Evolutionary conservation across 2,329 filamentous ascomycete species (phyloP).

Genomic region (Exophiala oligosperma): DNA sequence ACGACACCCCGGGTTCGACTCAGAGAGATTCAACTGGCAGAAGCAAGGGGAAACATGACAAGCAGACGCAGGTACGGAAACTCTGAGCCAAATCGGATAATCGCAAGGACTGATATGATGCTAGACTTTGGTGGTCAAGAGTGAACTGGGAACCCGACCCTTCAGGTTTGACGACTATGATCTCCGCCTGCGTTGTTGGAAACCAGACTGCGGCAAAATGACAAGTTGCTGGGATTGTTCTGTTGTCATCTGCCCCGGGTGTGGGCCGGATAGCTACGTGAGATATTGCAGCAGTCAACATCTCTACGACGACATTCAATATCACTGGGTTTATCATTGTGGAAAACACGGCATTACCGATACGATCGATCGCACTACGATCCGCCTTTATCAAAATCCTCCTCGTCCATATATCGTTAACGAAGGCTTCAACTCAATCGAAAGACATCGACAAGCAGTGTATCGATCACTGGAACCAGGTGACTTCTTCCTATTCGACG

Average conservation of each 20-base stretch:
- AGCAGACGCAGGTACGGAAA: too few species aligned
- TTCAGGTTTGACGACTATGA: conserved; percentile 51
- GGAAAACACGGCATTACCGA: conserved; percentile 10
- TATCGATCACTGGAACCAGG: conserved; percentile 23
- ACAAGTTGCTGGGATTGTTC: conserved; percentile 34
- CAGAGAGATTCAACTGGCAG: too few species aligned
- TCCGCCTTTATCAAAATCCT: conserved; percentile 14
- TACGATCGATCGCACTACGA: conserved; percentile 22
- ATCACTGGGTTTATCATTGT: conserved; percentile 36
- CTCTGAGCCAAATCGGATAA: too few species aligned
- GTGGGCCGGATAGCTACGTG: conserved; percentile 40
- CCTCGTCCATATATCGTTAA: conserved; percentile 19
- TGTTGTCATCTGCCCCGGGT: conserved; percentile 40
- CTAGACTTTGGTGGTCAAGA: background rate
- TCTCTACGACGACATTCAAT: conserved; percentile 36
- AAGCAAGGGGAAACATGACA: too few species aligned
- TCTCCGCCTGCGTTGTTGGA: conserved; percentile 40
- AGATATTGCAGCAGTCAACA: conserved; percentile 42
- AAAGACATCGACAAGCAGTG: conserved; percentile 34
- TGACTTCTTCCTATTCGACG: conserved; percentile 27
- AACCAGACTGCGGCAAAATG: conserved; percentile 30
- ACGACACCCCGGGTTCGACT: too few species aligned
- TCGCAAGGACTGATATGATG: background rate
- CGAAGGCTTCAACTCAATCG: conserved; percentile 34
- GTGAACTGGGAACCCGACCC: background rate